A percentile compares a stretch with the other conserved stretches of the same genome.
These are phyloP conservation scores for Yarrowia osloensis DNA, from an alignment of 805 yeast species.

Conservation along the genomic window DNA sequence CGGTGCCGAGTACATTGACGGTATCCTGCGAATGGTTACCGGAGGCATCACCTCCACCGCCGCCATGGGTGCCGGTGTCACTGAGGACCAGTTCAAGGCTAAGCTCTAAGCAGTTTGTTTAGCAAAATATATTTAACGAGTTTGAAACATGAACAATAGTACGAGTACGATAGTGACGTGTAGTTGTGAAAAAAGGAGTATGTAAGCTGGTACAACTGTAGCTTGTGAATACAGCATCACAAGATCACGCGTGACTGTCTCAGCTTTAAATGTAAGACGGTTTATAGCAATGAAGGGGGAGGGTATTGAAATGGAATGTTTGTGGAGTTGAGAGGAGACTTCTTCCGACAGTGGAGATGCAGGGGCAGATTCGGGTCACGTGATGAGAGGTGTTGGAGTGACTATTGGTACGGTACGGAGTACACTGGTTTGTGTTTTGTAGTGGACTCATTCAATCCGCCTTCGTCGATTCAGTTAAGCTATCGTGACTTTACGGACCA, in stretches of 20 bases:
- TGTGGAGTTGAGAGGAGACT: no score
- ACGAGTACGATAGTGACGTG: no score
- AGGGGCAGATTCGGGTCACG: no score
- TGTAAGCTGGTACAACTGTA: no score
- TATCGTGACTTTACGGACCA: not conserved
- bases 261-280: not conserved
- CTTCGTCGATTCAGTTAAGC: not conserved
- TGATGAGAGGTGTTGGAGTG: no score
- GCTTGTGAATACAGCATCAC: not conserved
- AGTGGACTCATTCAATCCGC: no score
- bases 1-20: slow-evolving; percentile 95
- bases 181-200: no score
- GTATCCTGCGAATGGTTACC: slow-evolving; percentile 81
- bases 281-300: no score
- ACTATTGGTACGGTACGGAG: no score
- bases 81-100: slow-evolving; percentile 88
- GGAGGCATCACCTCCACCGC: slow-evolving; percentile 96
- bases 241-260: not conserved
- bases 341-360: no score
- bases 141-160: not conserved
- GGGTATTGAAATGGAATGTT: no score
- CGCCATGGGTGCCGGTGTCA: slow-evolving; percentile 98
- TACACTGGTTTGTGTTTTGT: no score
- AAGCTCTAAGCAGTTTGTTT: slow-evolving; percentile 31
- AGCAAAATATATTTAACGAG: slow-evolving; percentile 18